Base-by-base conservation (phyloP, 2,329 filamentous ascomycete genomes). In the Keithomyces neogunnii region DNA sequence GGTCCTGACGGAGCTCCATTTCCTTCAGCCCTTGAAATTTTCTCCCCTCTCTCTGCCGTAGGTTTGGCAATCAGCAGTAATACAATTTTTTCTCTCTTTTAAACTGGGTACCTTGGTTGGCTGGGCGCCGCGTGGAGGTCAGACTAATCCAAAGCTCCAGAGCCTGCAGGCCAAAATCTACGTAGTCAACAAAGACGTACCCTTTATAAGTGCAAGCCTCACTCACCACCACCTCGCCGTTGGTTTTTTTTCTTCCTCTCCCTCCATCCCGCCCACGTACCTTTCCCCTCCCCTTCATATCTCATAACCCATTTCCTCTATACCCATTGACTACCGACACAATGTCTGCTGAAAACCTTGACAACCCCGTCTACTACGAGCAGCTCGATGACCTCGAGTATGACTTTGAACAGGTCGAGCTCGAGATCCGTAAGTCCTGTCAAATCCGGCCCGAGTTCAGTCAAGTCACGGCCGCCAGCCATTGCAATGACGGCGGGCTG, bases 391-490 rank as follows among this genome's bases (percentile, higher is more conserved):
- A 85, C 52, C 76, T 96, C 57, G 89, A 96, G 74, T 78, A 83
- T 59, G 86, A 95, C 57, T 95, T 96, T 62, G 84, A 91, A 54
- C 82, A 91, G 61, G 83, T 84, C 36, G 90, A 96, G 70, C 77
- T 85, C 36, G 85, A 95, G 66, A 85, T 93, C 62, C 78, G 90
- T 95, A 76, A 66, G 85, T 79, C 50, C 19, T 39, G 13, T 39
- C 11, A 19, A 19, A 19, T 19, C 19, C 19, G 19, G 19, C 19
- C 19, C 19, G 19, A 19, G 19, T 19, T 19, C 19, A 19, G 19
- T 19, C 19, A 19, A 19, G 19, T 19, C 19, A 19, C 19, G 19
- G 19, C 19, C 19, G 19, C 19, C 19, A 19, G 19, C 19, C 19
- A 19, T 19, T 19, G 19, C 19, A 19, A 19, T 19, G 19, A 19